Percentiles rank a stretch among this genome's conserved stretches.
These are phyloP conservation scores for Aspergillus sp. DNA, from an alignment of 2,329 filamentous ascomycete species.

Conservation along the genomic window DNA sequence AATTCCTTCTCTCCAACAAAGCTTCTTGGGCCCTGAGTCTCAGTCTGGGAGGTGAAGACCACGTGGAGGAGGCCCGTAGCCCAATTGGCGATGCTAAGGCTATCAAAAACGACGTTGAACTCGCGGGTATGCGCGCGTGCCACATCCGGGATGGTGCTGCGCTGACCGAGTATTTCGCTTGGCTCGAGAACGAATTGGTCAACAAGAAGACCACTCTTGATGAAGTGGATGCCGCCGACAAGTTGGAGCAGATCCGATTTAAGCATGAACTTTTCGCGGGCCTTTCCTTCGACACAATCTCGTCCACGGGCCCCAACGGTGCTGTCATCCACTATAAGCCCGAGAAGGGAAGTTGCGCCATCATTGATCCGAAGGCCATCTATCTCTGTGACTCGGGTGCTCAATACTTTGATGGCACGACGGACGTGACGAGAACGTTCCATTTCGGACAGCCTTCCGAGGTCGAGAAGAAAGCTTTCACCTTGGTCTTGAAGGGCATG, in stretches of 20 bases:
- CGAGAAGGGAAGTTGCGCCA: constrained; percentile 75
- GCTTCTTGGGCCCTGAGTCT: constrained; percentile 91
- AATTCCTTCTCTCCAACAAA: constrained; percentile 83
- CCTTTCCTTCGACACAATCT: constrained; percentile 93
- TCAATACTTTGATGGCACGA: constrained; percentile 95
- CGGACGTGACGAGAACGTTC: constrained; percentile 88
- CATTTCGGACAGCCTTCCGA: constrained; percentile 85
- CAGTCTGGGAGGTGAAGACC: constrained; percentile 78
- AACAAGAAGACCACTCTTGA: constrained; percentile 72
- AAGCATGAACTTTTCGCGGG: constrained; percentile 77
- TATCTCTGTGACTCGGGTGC: constrained; percentile 97
- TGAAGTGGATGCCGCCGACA: constrained; percentile 88
- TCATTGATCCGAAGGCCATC: constrained; percentile 79
- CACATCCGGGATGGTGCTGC: constrained; percentile 93
- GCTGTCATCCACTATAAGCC: constrained; percentile 96
- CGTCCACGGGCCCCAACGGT: constrained; percentile 87
- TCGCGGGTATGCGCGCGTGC: constrained; percentile 90
- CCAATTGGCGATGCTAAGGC: constrained; percentile 90
- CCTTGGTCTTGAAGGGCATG: constrained; percentile 89
- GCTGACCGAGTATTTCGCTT: constrained; percentile 88
- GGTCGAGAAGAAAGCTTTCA: constrained; percentile 86
- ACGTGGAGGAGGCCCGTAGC: constrained; percentile 82
- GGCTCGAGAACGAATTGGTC: constrained; percentile 86
- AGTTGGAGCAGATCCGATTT: constrained; percentile 66
- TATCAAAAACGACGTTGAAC: constrained; percentile 85